Conservation (phyloP, 768 basidiomycete genomes). For the Amanita pallidorosea region DNA sequence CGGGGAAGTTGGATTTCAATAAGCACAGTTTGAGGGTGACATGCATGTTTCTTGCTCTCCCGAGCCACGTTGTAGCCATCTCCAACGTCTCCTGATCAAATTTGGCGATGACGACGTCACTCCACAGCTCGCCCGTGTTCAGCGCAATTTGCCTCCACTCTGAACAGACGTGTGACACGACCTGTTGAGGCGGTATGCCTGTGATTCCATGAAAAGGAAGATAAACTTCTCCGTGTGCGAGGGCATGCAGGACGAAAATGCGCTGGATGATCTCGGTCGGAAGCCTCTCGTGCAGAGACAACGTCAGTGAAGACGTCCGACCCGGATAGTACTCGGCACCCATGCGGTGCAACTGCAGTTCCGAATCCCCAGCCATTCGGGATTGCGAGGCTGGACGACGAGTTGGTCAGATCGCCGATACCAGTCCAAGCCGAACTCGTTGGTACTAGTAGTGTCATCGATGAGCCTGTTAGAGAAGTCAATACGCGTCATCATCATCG, state of each 20-base stretch:
- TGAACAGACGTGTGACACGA: conserved; percentile 3
- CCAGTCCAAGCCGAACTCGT: neutral
- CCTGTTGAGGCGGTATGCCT: neutral
- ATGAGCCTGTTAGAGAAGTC: neutral
- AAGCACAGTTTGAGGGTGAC: neutral
- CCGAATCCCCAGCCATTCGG: neutral
- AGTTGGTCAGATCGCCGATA: neutral
- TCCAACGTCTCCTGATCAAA: neutral
- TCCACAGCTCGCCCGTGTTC: conserved; percentile 1
- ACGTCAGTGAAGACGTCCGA: neutral
- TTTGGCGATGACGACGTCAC: neutral
- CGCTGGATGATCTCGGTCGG: conserved; percentile 1
- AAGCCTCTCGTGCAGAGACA: neutral
- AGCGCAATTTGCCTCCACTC: conserved; percentile 3
- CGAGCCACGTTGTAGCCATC: neutral
- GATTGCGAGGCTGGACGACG: neutral
- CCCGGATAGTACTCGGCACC: neutral
- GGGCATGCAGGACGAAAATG: neutral
- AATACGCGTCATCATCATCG: too few relatives aligned
- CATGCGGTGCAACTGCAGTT: neutral
- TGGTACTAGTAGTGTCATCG: neutral
- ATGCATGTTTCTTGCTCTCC: neutral
- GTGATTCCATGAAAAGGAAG: neutral
- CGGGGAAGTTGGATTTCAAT: neutral
- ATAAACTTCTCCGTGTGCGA: neutral